Evolutionary conservation across 805 yeast genomes (phyloP).

Genomic region (Lachancea kluyveri): DNA sequence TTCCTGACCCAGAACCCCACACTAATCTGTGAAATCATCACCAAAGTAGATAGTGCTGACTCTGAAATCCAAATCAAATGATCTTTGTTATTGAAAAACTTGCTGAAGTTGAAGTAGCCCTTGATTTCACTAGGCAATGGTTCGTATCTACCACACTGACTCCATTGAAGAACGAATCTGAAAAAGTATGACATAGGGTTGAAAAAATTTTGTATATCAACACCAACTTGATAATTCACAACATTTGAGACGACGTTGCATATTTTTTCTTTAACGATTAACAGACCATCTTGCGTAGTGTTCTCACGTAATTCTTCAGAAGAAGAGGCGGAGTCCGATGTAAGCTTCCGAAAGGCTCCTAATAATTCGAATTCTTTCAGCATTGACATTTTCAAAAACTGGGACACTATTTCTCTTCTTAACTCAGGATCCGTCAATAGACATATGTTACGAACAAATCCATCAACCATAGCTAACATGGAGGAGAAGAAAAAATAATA

Average conservation of each 20-base stretch:
- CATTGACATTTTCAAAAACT: conserved; percentile 14
- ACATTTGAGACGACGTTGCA: conserved; percentile 20
- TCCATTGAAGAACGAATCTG: conserved; percentile 28
- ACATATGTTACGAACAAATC: conserved; percentile 26
- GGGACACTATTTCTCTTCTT: conserved; percentile 13
- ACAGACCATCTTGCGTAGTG: conserved; percentile 5
- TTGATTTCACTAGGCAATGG: conserved; percentile 14
- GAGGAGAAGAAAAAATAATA: conserved; percentile 28
- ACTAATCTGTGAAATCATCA: conserved; percentile 74
- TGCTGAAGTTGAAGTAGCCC: conserved; percentile 14
- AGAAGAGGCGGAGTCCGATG: background rate
- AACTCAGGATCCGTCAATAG: conserved; percentile 16
- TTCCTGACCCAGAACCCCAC: conserved; percentile 93
- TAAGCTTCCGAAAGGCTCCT: conserved; percentile 11
- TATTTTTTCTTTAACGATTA: conserved; percentile 17
- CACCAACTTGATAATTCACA: conserved; percentile 27
- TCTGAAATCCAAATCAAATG: conserved; percentile 36
- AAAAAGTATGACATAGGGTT: conserved; percentile 30
- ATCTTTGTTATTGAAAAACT: conserved; percentile 16
- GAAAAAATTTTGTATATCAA: conserved; percentile 26
- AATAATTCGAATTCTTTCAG: conserved; percentile 18
- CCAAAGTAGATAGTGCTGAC: conserved; percentile 71
- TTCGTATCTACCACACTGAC: conserved; percentile 28
- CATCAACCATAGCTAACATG: conserved; percentile 27
- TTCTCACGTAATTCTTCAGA: background rate